A percentile compares a stretch with the other conserved stretches of the same genome.
Evolutionary conservation across 805 yeast genomes (phyloP).

Genomic region (Nakazawaea wickerhamii): DNA sequence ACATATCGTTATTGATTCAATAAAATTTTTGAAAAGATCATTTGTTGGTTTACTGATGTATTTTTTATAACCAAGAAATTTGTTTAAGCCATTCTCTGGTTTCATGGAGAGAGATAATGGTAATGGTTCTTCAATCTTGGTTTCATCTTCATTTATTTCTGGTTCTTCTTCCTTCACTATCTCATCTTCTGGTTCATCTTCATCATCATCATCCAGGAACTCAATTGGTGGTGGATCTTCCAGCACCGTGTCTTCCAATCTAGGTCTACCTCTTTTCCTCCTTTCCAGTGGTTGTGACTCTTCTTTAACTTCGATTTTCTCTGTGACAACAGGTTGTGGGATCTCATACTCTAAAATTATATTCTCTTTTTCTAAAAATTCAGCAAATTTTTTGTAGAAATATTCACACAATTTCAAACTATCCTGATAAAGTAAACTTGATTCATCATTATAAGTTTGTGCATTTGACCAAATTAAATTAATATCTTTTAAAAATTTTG

Average conservation of each 20-base stretch:
- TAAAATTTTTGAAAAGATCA: conserved; percentile 7
- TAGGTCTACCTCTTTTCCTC: conserved; percentile 21
- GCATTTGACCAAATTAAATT: conserved; percentile 74
- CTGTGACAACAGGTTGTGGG: conserved; percentile 4
- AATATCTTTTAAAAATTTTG: conserved; percentile 54
- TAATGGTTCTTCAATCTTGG: neutral
- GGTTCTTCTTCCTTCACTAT: conserved; percentile 10
- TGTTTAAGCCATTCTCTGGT: neutral
- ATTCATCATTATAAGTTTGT: conserved; percentile 67
- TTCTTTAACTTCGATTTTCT: conserved; percentile 14
- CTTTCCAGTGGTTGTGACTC: conserved; percentile 20
- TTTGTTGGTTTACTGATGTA: neutral
- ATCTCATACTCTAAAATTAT: conserved; percentile 1
- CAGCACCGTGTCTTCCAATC: conserved; percentile 16
- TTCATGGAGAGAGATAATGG: neutral
- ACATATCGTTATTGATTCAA: conserved; percentile 6
- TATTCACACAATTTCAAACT: conserved; percentile 53
- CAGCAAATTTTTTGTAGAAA: conserved; percentile 37
- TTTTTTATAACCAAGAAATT: conserved; percentile 6
- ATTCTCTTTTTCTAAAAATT: conserved; percentile 16
- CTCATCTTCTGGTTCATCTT: conserved; percentile 8
- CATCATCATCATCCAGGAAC: conserved; percentile 11
- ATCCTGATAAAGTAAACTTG: conserved; percentile 66
- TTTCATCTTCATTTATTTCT: neutral
- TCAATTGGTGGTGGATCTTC: conserved; percentile 16